Conservation (phyloP, 352 stramenopile genomes). For the Globisporangium paroecandrum region DNA sequence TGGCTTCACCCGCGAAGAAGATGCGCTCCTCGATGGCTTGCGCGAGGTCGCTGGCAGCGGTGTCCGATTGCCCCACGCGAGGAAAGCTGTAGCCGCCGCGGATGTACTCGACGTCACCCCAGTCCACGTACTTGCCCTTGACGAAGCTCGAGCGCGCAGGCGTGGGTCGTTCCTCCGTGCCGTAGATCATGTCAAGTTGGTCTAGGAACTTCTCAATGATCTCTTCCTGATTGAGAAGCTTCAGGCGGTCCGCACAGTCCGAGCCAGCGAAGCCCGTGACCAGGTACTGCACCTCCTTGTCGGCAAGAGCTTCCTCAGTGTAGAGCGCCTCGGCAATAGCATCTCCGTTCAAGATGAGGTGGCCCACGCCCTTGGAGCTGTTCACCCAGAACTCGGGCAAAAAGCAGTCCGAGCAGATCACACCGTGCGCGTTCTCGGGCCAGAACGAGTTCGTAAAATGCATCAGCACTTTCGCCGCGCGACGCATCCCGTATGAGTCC, state of each 20-base stretch:
- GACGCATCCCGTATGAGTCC: conserved; percentile 69
- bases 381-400: conserved; percentile 85
- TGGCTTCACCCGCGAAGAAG: conserved; percentile 82
- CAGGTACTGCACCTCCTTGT: conserved; percentile 48
- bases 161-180: conserved; percentile 46
- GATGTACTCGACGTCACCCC: conserved; percentile 64
- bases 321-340: conserved; percentile 16
- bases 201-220: conserved; percentile 65
- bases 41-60: conserved; percentile 55
- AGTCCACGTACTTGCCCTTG: conserved; percentile 78
- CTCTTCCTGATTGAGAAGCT: conserved; percentile 35
- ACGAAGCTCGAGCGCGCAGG: conserved; percentile 64
- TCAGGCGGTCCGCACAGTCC: conserved; percentile 55
- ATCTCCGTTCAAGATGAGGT: conserved; percentile 56
- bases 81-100: conserved; percentile 75
- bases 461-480: conserved; percentile 73
- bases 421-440: conserved; percentile 66
- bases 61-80: conserved; percentile 62
- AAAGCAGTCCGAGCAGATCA: conserved; percentile 82
- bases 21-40: conserved; percentile 56
- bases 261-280: conserved; percentile 75
- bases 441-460: conserved; percentile 67
- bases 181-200: conserved; percentile 77
- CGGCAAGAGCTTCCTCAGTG: conserved; percentile 4
- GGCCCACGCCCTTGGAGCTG: conserved; percentile 58